phyloP scores from a whole-genome alignment of 2,329 filamentous ascomycete species.

The Orbilia oligospora region DNA sequence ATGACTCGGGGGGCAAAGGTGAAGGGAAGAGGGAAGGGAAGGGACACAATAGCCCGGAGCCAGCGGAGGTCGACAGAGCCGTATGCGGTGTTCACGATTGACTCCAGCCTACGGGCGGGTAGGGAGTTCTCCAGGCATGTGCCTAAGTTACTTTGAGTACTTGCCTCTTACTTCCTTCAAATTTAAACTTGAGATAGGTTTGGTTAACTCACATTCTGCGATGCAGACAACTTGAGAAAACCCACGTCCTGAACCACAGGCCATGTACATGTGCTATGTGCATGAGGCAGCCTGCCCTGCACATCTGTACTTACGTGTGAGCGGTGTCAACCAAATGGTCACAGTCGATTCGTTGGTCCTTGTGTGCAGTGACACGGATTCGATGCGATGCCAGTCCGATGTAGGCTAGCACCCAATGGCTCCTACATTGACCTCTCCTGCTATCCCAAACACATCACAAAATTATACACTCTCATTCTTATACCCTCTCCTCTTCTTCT shows the following conservation, averaged over 20 bases:
- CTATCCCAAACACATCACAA: constrained; percentile 56
- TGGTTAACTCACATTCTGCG: constrained; percentile 52
- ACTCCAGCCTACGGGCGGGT: background rate
- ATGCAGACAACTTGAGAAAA: constrained; percentile 46
- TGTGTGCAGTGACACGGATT: constrained; percentile 49
- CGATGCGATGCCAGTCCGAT: constrained; percentile 60
- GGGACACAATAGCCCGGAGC: constrained; percentile 1
- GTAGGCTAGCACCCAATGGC: constrained; percentile 51
- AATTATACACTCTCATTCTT: constrained; percentile 26
- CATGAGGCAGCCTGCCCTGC: constrained; percentile 54
- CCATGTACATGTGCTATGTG: constrained; percentile 47
- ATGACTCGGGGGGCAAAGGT: background rate
- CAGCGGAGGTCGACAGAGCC: background rate
- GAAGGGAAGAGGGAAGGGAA: background rate
- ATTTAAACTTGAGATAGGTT: constrained; percentile 12
- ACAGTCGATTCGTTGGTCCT: constrained; percentile 50
- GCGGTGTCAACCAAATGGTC: constrained; percentile 60
- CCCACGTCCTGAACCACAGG: constrained; percentile 38
- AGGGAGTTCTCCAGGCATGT: background rate
- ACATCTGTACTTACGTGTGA: constrained; percentile 52
- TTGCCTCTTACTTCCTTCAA: background rate
- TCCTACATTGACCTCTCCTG: constrained; percentile 23
- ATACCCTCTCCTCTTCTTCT: constrained; percentile 45
- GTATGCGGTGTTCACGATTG: background rate
- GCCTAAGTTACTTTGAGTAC: constrained; percentile 12